Conservation (phyloP, 2,329 filamentous ascomycete genomes). For the Colletotrichum aenigma region DNA sequence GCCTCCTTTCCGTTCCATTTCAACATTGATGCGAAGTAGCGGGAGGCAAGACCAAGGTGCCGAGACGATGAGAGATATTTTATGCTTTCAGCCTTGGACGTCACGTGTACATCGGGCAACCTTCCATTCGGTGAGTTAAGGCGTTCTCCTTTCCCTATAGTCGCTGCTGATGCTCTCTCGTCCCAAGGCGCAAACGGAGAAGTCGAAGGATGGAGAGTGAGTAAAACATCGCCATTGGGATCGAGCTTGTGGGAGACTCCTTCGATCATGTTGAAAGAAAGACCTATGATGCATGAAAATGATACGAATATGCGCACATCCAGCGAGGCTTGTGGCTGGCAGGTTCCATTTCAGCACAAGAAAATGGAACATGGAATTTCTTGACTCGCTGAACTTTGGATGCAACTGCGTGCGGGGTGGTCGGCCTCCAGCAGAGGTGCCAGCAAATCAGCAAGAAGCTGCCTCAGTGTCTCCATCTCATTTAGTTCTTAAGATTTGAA, state of each 20-base stretch:
- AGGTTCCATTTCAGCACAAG: background rate
- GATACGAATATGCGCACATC: background rate
- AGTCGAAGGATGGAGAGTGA: background rate
- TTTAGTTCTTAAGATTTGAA: background rate
- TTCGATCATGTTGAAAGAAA: background rate
- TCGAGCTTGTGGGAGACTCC: background rate
- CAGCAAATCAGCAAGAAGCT: background rate
- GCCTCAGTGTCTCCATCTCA: background rate
- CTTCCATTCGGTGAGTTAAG: background rate
- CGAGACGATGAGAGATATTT: background rate
- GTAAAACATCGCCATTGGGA: background rate
- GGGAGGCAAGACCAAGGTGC: conserved; percentile 22
- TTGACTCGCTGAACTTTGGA: background rate
- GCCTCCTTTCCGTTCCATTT: conserved; percentile 18
- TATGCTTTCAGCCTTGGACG: background rate
- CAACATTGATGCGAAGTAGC: conserved; percentile 13
- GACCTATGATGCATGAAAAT: background rate
- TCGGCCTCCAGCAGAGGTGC: background rate
- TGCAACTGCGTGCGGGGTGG: background rate
- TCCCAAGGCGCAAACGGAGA: background rate
- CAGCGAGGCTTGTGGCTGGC: background rate
- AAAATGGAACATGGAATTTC: background rate
- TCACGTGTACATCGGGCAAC: background rate
- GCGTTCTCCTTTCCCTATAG: background rate
- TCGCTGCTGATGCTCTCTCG: background rate